Evolutionary conservation across 2,329 filamentous ascomycete species (phyloP).

Genomic region (Beauveria sp.): DNA sequence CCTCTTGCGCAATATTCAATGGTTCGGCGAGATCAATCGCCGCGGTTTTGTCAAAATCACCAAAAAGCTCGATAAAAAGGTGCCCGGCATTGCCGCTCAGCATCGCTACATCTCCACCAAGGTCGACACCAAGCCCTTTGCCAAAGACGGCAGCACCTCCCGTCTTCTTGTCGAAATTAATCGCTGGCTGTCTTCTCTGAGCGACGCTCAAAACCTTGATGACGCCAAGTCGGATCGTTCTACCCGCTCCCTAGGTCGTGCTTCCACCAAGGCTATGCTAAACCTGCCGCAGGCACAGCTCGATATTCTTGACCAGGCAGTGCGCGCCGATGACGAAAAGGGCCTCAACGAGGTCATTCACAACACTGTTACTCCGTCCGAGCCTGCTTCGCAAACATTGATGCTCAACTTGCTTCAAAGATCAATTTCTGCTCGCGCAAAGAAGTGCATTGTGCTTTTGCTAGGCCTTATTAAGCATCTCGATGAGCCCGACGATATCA

Average conservation of each 20-base stretch:
- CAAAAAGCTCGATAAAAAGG: slow-evolving; percentile 97
- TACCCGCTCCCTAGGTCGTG: slow-evolving; percentile 66
- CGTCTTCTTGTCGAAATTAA: slow-evolving; percentile 61
- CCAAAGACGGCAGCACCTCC: slow-evolving; percentile 55
- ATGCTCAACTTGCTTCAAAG: slow-evolving; percentile 74
- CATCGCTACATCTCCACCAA: slow-evolving; percentile 82
- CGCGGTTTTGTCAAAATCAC: slow-evolving; percentile 96
- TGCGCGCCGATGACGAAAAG: slow-evolving; percentile 58
- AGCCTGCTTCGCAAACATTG: slow-evolving; percentile 49
- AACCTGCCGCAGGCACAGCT: slow-evolving; percentile 62
- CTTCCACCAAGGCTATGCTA: slow-evolving; percentile 66
- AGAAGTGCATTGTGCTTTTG: slow-evolving; percentile 62
- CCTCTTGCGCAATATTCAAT: slow-evolving; percentile 84
- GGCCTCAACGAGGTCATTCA: slow-evolving; percentile 49
- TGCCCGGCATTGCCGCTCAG: slow-evolving; percentile 67
- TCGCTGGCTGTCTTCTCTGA: slow-evolving; percentile 79
- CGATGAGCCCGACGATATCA: slow-evolving; percentile 86
- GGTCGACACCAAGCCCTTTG: slow-evolving; percentile 82
- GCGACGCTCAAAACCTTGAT: slow-evolving; percentile 68
- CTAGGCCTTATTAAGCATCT: slow-evolving; percentile 62
- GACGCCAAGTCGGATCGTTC: slow-evolving; percentile 70
- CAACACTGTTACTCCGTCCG: slow-evolving; percentile 42
- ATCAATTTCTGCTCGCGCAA: slow-evolving; percentile 63
- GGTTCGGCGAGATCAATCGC: slow-evolving; percentile 96
- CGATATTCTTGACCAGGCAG: slow-evolving; percentile 64